Base-by-base conservation (phyloP, 2,329 filamentous ascomycete species). In the Pezicula radicicola region DNA sequence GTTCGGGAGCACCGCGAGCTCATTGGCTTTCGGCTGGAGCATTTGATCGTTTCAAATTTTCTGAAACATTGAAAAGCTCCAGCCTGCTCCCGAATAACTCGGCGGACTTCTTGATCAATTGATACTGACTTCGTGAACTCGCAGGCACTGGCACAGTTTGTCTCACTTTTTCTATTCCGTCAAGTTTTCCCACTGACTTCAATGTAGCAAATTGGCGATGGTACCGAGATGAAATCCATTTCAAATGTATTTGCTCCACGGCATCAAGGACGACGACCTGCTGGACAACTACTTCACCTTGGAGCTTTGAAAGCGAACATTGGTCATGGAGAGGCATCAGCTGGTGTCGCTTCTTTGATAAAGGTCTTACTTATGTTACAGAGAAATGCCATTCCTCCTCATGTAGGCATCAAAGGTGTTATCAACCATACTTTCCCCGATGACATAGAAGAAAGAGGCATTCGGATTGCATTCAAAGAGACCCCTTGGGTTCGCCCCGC, bases 1-100 rank as follows among this genome's bases (percentile, higher is more conserved):
- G 25, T 25, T 25, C 90, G 3, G 90, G 90, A 41, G 95, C 89
- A 0, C 88, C 50, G 68, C 75, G 57, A 70, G 25, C 25, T 25
- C 25, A 25, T 25, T 25, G 25, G 25, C 25, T 25, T 25, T 25
- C 25, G 25, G 25, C 25, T 25, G 25, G 25, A 25, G 25, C 25
- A 25, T 25, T 25, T 25, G 25, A 25, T 25, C 4, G 3, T 25
- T 7, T 25, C 25, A 7, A 25, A 25, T 25, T 25, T 25, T 25
- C 25, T 25, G 25, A 25, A 3, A 25, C 1, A 25, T 25, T 25
- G 25, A 25, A 25, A 25, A 25, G 25, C 25, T 25, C 25, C 6
- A 25, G 5, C 25, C 4, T 25, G 25, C 25, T 25, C 25, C 25
- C 25, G 25, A 25, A 25, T 25, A 25, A 25, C 25, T 25, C 25